A percentile compares a stretch with the other conserved stretches of the same genome.
These are phyloP conservation scores for Phalaenopsis aphrodite DNA, from an alignment of 106 monocot genomes.

Conservation along the genomic window DNA sequence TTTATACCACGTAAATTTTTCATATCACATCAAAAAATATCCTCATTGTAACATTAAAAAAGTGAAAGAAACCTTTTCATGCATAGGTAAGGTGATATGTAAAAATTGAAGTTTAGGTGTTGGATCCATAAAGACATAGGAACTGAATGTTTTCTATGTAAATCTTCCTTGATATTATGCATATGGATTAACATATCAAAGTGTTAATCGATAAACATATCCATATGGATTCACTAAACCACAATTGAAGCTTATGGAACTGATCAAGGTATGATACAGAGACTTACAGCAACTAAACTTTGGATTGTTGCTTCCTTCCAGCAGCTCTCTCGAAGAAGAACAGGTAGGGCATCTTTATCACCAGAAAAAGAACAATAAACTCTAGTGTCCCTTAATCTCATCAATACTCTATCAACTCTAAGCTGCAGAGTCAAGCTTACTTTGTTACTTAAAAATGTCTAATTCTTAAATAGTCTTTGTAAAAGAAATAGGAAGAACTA, in stretches of 20 bases:
- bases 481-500: neutral
- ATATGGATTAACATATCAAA: neutral
- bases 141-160: too few relatives aligned
- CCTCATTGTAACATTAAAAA: too few relatives aligned
- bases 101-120: too few relatives aligned
- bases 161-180: neutral
- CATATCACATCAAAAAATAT: too few relatives aligned
- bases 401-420: constrained; percentile 90
- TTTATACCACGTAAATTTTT: too few relatives aligned
- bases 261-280: neutral
- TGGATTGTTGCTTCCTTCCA: constrained; percentile 92
- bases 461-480: neutral
- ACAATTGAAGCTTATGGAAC: neutral
- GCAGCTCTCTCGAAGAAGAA: constrained; percentile 67
- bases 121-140: too few relatives aligned
- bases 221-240: neutral
- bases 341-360: constrained; percentile 26
- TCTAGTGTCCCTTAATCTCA: constrained; percentile 93
- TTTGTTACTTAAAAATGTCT: neutral
- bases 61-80: too few relatives aligned
- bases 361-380: constrained; percentile 68
- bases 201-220: neutral
- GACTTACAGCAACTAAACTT: constrained; percentile 52
- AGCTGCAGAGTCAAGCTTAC: constrained; percentile 34
- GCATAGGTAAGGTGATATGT: too few relatives aligned